These are phyloP conservation scores for Fusarium sambucinum DNA, from an alignment of 2,329 filamentous ascomycete genomes.

Conservation along the genomic window DNA sequence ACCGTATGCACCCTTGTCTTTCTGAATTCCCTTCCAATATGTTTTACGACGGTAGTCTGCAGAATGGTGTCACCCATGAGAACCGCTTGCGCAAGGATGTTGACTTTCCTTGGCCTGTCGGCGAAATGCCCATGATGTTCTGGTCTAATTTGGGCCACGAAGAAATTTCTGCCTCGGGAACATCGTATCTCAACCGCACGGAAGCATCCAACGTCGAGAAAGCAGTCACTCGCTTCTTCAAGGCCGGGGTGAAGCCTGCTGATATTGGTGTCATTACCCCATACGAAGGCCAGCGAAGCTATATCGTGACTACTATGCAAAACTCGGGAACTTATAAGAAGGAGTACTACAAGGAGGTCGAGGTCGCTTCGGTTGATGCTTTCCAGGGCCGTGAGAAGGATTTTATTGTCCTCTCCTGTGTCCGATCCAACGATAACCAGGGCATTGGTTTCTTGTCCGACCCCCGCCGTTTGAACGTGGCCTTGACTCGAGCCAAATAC, in stretches of 20 bases:
- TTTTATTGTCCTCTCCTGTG: conserved; percentile 97
- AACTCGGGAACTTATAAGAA: conserved; percentile 97
- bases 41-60: conserved; percentile 98
- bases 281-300: conserved; percentile 97
- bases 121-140: conserved; percentile 99
- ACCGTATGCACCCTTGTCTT: conserved; percentile 98
- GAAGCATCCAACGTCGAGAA: conserved; percentile 98
- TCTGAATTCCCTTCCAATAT: conserved; percentile 99
- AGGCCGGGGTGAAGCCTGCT: conserved; percentile 92
- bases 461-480: conserved; percentile 95
- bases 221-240: conserved; percentile 98
- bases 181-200: conserved; percentile 96
- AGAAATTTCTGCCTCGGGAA: conserved; percentile 97
- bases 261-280: conserved; percentile 99
- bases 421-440: conserved; percentile 98
- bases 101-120: conserved; percentile 97
- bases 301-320: conserved; percentile 99
- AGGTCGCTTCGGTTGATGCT: conserved; percentile 97
- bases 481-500: conserved; percentile 95
- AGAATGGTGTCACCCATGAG: conserved; percentile 93
- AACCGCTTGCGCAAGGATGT: conserved; percentile 91
- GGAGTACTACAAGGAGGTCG: conserved; percentile 97
- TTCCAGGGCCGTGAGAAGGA: conserved; percentile 99
- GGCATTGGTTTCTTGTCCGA: conserved; percentile 99
- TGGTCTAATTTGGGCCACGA: conserved; percentile 98